Evolutionary conservation across 768 basidiomycete species (phyloP).

Genomic region (Ramaria sp.): DNA sequence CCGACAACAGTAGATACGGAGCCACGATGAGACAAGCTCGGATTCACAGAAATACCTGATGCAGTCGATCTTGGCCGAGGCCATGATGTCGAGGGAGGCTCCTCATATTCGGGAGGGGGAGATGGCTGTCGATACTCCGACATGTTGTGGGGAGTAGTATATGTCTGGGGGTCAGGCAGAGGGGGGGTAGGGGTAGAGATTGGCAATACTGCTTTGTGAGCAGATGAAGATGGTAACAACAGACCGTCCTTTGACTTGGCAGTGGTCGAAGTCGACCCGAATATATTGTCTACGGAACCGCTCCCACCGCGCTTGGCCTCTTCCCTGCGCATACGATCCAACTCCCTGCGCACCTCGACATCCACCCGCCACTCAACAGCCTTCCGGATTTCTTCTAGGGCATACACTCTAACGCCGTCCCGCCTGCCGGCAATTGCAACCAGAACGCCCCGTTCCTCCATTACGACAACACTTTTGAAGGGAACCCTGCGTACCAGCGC

Average conservation of each 20-base stretch:
- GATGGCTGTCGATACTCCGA: constrained; percentile 30
- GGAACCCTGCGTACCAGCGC: constrained; percentile 71
- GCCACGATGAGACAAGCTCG: constrained; percentile 36
- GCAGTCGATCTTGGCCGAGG: constrained; percentile 28
- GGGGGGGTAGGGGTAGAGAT: constrained; percentile 14
- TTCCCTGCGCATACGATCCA: constrained; percentile 60
- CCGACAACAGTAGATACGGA: constrained; percentile 55
- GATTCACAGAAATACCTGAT: constrained; percentile 33
- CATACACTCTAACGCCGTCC: constrained; percentile 83
- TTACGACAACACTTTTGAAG: constrained; percentile 83
- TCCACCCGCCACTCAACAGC: constrained; percentile 85
- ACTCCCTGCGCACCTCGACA: constrained; percentile 63
- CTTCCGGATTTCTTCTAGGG: constrained; percentile 76
- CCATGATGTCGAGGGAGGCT: constrained; percentile 21
- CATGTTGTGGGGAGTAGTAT: constrained; percentile 13
- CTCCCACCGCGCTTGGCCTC: constrained; percentile 43
- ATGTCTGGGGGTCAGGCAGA: neutral
- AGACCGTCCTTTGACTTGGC: neutral
- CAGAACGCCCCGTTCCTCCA: constrained; percentile 87
- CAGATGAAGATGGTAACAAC: neutral
- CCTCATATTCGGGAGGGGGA: constrained; percentile 12
- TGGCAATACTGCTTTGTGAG: constrained; percentile 7
- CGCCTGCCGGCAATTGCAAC: constrained; percentile 82
- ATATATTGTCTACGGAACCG: constrained; percentile 22
- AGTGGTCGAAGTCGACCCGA: constrained; percentile 5